Evolutionary conservation across 164 flowering plant species (phyloP).

Genomic region (Dillenia turbinata): DNA sequence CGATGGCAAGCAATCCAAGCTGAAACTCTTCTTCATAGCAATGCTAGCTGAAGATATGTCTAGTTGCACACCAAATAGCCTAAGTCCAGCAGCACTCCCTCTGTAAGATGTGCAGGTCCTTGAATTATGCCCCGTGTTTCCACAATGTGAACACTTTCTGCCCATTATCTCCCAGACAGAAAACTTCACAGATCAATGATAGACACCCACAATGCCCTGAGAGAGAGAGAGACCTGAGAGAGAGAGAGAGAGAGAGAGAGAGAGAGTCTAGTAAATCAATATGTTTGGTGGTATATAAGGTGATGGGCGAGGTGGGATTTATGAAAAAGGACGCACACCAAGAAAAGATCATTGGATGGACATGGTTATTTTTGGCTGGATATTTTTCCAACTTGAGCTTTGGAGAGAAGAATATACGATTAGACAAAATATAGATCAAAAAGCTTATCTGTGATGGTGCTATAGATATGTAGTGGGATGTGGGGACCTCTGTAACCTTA

Average conservation of each 20-base stretch:
- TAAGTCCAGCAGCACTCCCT: conserved; percentile 26
- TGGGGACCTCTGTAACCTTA: not conserved
- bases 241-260: conserved; percentile 21
- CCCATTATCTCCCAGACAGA: conserved; percentile 44
- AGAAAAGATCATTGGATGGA: conserved; percentile 43
- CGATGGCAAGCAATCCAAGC: conserved; percentile 56
- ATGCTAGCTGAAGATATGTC: conserved; percentile 24
- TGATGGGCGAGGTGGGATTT: conserved; percentile 30
- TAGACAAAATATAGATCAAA: not conserved
- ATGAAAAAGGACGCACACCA: conserved; percentile 33
- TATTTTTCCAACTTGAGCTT: conserved; percentile 27
- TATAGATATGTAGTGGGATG: not conserved
- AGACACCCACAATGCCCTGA: conserved; percentile 5
- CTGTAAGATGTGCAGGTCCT: conserved; percentile 52
- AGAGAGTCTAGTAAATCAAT: conserved; percentile 12
- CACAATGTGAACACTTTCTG: conserved; percentile 86
- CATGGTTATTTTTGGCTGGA: conserved; percentile 22
- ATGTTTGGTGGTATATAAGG: conserved; percentile 24
- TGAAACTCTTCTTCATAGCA: conserved; percentile 56
- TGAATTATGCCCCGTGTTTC: conserved; percentile 80
- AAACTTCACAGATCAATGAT: conserved; percentile 9
- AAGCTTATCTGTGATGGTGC: conserved; percentile 5
- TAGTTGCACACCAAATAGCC: conserved; percentile 80
- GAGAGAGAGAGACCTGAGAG: conserved; percentile 4
- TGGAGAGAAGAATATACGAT: not conserved